These are phyloP conservation scores for Ustulina deusta DNA, from an alignment of 2,329 filamentous ascomycete species.

Conservation along the genomic window DNA sequence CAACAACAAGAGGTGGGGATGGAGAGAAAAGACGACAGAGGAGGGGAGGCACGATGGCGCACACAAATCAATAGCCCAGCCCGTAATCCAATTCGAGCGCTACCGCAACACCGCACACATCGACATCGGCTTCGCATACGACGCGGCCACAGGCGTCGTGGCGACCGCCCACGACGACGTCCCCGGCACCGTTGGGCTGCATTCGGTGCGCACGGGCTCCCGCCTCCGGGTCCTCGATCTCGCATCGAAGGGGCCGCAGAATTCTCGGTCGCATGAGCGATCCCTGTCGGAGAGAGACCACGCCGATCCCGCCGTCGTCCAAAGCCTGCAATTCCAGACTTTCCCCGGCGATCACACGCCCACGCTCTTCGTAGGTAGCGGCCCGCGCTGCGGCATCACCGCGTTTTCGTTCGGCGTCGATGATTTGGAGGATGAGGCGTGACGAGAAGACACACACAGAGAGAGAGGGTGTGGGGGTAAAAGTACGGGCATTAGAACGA, in stretches of 20 bases:
- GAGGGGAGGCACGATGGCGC: not conserved
- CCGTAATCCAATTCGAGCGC: slow-evolving; percentile 61
- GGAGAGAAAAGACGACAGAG: not conserved
- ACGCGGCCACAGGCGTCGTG: slow-evolving; percentile 60
- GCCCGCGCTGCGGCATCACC: slow-evolving; percentile 47
- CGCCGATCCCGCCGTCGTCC: slow-evolving; percentile 48
- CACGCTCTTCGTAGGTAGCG: slow-evolving; percentile 62
- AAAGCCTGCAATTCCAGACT: slow-evolving; percentile 59
- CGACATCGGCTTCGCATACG: slow-evolving; percentile 65
- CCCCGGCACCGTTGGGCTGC: slow-evolving; percentile 59
- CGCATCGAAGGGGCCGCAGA: slow-evolving; percentile 9
- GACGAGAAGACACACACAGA: slow-evolving; percentile 8
- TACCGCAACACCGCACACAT: slow-evolving; percentile 64
- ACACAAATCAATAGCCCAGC: slow-evolving; percentile 44
- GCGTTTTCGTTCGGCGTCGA: slow-evolving; percentile 60
- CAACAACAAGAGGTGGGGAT: too few species aligned
- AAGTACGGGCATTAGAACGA: too few species aligned
- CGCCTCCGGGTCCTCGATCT: slow-evolving; percentile 49
- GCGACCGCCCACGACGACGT: slow-evolving; percentile 66
- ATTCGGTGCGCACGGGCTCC: slow-evolving; percentile 62
- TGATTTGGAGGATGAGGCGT: slow-evolving; percentile 53
- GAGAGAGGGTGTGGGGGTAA: too few species aligned
- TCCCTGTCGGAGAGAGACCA: too few species aligned
- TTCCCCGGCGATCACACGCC: slow-evolving; percentile 59
- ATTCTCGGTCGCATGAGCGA: not conserved